These are phyloP conservation scores for Blakeslea trispora DNA, from an alignment of 371 early-diverging fungal genomes.

Conservation along the genomic window DNA sequence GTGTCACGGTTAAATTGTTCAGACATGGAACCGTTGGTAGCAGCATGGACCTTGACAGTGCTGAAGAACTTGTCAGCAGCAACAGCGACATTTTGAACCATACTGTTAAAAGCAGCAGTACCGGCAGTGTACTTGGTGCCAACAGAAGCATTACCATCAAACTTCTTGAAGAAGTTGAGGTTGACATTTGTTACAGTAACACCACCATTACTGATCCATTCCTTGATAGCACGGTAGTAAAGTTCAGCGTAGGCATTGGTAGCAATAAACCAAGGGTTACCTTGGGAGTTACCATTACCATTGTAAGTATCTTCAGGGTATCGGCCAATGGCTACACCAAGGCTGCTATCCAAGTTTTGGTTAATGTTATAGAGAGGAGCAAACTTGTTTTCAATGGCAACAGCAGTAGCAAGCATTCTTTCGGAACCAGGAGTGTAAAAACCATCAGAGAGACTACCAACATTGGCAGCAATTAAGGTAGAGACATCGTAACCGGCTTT, in stretches of 20 bases:
- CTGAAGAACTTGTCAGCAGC: slow-evolving; percentile 56
- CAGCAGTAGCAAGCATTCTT: slow-evolving; percentile 43
- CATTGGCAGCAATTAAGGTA: slow-evolving; percentile 56
- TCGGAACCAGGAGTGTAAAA: slow-evolving; percentile 39
- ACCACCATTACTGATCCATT: slow-evolving; percentile 24
- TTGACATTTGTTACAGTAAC: slow-evolving; percentile 38
- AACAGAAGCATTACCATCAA: slow-evolving; percentile 26
- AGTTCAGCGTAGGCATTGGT: slow-evolving; percentile 66
- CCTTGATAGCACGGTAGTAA: slow-evolving; percentile 50
- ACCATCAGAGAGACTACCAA: slow-evolving; percentile 37
- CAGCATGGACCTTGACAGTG: slow-evolving; percentile 50
- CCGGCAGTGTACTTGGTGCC: slow-evolving; percentile 25
- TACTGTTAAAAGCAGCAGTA: slow-evolving; percentile 24
- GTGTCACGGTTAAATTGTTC: slow-evolving; percentile 59
- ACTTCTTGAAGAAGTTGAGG: slow-evolving; percentile 37
- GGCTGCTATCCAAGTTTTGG: slow-evolving; percentile 10
- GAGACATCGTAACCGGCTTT: slow-evolving; percentile 57
- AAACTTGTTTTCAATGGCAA: slow-evolving; percentile 38
- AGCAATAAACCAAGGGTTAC: slow-evolving; percentile 70
- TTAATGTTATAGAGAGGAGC: slow-evolving; percentile 53
- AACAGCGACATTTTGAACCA: slow-evolving; percentile 32
- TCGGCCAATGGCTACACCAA: slow-evolving; percentile 57
- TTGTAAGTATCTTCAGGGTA: slow-evolving; percentile 71
- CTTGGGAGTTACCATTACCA: slow-evolving; percentile 50
- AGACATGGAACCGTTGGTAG: slow-evolving; percentile 44